phyloP scores from a whole-genome alignment of 1,284 basidiomycete species.

The Erythrobasidium hasegawianum region DNA sequence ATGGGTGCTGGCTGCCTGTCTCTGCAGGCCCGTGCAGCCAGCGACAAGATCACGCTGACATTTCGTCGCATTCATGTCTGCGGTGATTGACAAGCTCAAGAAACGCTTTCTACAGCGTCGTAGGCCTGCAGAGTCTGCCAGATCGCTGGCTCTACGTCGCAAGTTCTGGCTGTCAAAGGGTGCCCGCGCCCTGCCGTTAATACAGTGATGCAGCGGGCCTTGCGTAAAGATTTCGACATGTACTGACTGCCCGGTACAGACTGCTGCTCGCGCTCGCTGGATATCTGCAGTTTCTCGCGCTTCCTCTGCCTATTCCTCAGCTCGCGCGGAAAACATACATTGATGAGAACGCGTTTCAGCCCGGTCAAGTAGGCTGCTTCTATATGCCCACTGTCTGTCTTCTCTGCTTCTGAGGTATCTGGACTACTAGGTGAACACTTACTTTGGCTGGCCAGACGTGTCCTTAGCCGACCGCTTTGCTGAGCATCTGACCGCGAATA shows the following conservation, averaged over 20 bases:
- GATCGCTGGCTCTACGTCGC: conserved; percentile 7
- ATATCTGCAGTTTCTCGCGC: conserved; percentile 37
- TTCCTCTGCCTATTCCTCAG: conserved; percentile 38
- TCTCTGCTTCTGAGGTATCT: background rate
- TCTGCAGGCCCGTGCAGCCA: too few species aligned
- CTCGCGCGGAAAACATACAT: conserved; percentile 72
- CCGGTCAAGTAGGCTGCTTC: conserved; percentile 64
- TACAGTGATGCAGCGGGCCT: conserved; percentile 25
- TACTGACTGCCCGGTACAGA: conserved; percentile 13
- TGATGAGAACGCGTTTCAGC: conserved; percentile 89
- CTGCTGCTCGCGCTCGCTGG: conserved; percentile 40
- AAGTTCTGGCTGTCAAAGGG: conserved; percentile 8
- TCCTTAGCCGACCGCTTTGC: conserved; percentile 74
- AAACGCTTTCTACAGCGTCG: background rate
- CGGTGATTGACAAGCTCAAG: background rate
- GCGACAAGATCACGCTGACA: too few species aligned
- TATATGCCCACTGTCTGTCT: background rate
- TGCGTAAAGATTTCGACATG: background rate
- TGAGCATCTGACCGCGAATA: conserved; percentile 50
- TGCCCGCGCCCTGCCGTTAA: conserved; percentile 2
- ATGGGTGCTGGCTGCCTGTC: too few species aligned
- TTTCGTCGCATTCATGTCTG: too few species aligned
- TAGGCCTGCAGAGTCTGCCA: conserved; percentile 17
- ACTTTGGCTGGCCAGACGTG: conserved; percentile 85
- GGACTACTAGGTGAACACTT: conserved; percentile 66